phyloP scores from a whole-genome alignment of 768 basidiomycete genomes.

The Piloderma croceum region DNA sequence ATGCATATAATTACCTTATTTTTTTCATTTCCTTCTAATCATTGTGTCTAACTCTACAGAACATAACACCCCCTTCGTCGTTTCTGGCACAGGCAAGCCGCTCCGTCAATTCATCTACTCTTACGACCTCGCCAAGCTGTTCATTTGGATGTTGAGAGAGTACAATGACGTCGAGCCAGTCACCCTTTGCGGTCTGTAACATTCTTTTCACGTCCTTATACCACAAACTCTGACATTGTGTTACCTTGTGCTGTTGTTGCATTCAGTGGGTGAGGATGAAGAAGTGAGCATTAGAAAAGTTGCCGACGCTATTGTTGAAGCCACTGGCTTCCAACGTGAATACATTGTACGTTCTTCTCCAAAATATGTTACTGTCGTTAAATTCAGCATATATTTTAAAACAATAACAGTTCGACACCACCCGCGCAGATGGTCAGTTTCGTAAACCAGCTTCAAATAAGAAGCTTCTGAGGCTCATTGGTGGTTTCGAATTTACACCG shows the following conservation, averaged over 20 bases:
- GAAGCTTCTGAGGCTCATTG: constrained; percentile 72
- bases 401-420: constrained; percentile 87
- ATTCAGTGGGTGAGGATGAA: constrained; percentile 81
- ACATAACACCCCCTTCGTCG: constrained; percentile 73
- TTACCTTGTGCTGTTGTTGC: not conserved
- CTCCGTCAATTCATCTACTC: constrained; percentile 98
- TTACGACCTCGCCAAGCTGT: constrained; percentile 89
- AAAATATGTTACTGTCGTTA: not conserved
- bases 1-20: constrained; percentile 8
- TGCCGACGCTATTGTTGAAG: constrained; percentile 85
- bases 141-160: constrained; percentile 88
- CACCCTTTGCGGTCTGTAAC: constrained; percentile 71
- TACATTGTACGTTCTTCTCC: constrained; percentile 50
- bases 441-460: constrained; percentile 94
- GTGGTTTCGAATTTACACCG: constrained; percentile 85
- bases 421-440: constrained; percentile 87
- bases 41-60: constrained; percentile 39
- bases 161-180: constrained; percentile 91
- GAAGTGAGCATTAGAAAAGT: constrained; percentile 91
- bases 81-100: constrained; percentile 88
- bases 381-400: not conserved
- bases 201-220: not conserved
- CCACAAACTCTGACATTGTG: not conserved
- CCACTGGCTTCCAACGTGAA: constrained; percentile 71
- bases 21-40: not conserved